Conservation (phyloP, 371 early-diverging fungal species). For the Nematocida sp. region DNA sequence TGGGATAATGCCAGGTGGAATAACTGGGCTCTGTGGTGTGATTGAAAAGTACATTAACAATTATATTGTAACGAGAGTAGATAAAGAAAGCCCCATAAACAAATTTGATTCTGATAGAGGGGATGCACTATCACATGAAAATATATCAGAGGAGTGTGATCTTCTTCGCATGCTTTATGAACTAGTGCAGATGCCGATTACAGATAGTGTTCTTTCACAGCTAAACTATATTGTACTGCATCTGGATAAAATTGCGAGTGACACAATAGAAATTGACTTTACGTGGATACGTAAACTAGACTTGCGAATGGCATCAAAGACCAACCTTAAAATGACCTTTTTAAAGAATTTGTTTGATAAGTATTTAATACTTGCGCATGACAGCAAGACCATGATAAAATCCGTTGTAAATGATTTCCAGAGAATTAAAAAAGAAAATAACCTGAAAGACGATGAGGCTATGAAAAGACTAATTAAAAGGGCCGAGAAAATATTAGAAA, state of each 20-base stretch:
- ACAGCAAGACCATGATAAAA: not conserved
- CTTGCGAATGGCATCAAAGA: conserved; percentile 6
- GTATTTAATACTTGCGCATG: not conserved
- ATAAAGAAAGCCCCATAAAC: not conserved
- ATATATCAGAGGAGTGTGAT: not conserved
- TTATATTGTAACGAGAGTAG: not conserved
- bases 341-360: conserved; percentile 30
- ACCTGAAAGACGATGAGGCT: conserved; percentile 1
- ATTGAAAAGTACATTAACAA: conserved; percentile 34
- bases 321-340: conserved; percentile 35
- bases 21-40: conserved; percentile 21
- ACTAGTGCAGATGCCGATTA: conserved; percentile 21
- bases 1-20: not conserved
- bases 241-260: not conserved
- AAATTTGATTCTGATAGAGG: too few species aligned
- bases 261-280: not conserved
- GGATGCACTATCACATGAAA: not conserved
- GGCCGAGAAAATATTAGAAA: conserved; percentile 1
- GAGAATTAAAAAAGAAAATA: conserved; percentile 10
- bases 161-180: conserved; percentile 15
- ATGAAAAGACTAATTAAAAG: conserved; percentile 24
- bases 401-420: conserved; percentile 6
- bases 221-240: conserved; percentile 30
- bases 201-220: conserved; percentile 40
- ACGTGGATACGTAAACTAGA: conserved; percentile 18